These are phyloP conservation scores for Dissophora globulifera DNA, from an alignment of 192 early-diverging fungal species.

Conservation along the genomic window DNA sequence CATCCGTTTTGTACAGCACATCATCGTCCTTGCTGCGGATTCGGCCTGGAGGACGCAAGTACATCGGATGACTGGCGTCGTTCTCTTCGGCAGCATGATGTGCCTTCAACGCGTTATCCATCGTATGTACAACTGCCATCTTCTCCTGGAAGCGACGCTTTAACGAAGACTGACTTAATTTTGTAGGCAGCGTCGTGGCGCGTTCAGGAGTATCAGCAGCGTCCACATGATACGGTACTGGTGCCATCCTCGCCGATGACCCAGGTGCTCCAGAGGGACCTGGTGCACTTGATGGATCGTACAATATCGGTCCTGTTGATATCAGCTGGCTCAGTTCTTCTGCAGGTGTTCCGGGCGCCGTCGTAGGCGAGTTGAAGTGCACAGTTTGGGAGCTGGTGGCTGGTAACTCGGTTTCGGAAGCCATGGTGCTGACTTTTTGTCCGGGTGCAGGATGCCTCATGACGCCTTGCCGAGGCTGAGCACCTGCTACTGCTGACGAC, in stretches of 20 bases:
- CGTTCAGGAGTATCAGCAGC: neutral
- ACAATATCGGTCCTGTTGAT: too few species aligned
- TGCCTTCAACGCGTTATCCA: conserved; percentile 14
- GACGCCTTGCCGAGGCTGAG: neutral
- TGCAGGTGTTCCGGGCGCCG: neutral
- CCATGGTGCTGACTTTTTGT: neutral
- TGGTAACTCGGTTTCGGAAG: conserved; percentile 1
- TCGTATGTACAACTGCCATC: conserved; percentile 14
- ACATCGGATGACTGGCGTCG: conserved; percentile 19
- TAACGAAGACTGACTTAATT: neutral
- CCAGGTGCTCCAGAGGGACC: neutral
- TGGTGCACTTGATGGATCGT: too few species aligned
- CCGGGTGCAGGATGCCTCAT: neutral
- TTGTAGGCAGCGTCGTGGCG: neutral
- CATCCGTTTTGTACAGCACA: neutral
- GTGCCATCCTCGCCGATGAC: too few species aligned
- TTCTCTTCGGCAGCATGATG: conserved; percentile 4
- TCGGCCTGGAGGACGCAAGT: neutral
- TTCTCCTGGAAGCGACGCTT: conserved; percentile 14
- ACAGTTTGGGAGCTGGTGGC: neutral
- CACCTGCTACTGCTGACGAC: neutral
- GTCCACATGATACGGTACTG: too few species aligned
- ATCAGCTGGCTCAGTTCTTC: too few species aligned
- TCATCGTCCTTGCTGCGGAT: neutral
- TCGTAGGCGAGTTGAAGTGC: conserved; percentile 7